Evolutionary conservation across 139 green algal species (phyloP).

Genomic region (Picochlorum costavermella): DNA sequence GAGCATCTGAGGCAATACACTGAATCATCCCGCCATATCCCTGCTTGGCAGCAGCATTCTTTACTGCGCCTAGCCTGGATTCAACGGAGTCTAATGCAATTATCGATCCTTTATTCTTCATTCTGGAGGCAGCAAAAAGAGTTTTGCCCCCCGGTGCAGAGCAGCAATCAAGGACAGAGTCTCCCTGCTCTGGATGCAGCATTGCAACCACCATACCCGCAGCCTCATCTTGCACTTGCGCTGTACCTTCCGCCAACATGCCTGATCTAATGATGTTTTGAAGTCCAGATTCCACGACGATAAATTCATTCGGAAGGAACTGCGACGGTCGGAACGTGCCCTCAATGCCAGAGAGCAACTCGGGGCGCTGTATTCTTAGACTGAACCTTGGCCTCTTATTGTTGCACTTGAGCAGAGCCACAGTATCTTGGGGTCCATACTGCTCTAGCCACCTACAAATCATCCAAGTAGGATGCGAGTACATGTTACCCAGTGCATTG

Average conservation of each 20-base stretch:
- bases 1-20: constrained; percentile 5
- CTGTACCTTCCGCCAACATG: constrained; percentile 23
- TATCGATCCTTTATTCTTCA: constrained; percentile 48
- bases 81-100: constrained; percentile 41
- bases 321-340: constrained; percentile 12
- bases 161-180: constrained; percentile 77
- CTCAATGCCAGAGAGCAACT: neutral
- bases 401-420: constrained; percentile 60
- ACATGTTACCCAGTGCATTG: constrained; percentile 23
- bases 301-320: constrained; percentile 59
- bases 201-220: constrained; percentile 72
- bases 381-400: constrained; percentile 45
- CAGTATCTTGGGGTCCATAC: constrained; percentile 36
- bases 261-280: constrained; percentile 45
- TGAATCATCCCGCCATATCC: neutral
- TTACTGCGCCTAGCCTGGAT: constrained; percentile 28
- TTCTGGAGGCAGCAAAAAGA: constrained; percentile 60
- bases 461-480: constrained; percentile 72
- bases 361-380: neutral
- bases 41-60: constrained; percentile 13
- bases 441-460: constrained; percentile 57
- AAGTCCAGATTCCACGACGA: constrained; percentile 49
- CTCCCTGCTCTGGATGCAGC: constrained; percentile 66
- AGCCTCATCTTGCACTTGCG: constrained; percentile 69
- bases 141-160: constrained; percentile 84